These are phyloP conservation scores for Cystoderma amianthinum DNA, from an alignment of 768 basidiomycete genomes.

Conservation along the genomic window DNA sequence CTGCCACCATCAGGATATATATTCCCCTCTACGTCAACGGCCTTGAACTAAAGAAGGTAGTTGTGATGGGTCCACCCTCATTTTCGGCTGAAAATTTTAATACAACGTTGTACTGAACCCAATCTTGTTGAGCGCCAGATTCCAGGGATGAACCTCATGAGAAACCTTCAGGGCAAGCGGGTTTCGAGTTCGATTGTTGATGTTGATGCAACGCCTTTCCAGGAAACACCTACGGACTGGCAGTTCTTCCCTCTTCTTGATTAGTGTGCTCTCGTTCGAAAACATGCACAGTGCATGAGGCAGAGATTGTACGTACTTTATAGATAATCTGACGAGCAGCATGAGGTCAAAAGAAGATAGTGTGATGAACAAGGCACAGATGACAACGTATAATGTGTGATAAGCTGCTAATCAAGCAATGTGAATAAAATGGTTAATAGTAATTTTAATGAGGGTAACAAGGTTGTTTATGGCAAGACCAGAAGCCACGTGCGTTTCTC, in stretches of 20 bases:
- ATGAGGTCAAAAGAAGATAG: background rate
- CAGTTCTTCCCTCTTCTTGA: background rate
- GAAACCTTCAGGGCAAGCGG: background rate
- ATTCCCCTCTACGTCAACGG: background rate
- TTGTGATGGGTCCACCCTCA: background rate
- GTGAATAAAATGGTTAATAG: too few relatives aligned
- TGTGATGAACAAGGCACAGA: background rate
- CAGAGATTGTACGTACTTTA: background rate
- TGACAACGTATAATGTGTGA: background rate
- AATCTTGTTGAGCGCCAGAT: background rate
- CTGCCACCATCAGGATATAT: background rate
- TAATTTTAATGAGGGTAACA: too few relatives aligned
- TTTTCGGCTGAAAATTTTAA: conserved; percentile 1
- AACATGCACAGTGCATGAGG: conserved; percentile 1
- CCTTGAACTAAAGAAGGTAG: background rate
- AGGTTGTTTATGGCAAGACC: too few relatives aligned
- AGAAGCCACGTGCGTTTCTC: background rate
- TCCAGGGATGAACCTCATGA: background rate
- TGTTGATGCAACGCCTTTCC: background rate
- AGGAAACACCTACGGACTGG: background rate
- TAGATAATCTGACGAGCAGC: background rate
- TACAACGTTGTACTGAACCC: background rate
- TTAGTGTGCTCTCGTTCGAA: background rate
- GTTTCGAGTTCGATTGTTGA: background rate
- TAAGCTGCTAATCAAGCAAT: background rate